A percentile compares a stretch with the other conserved stretches of the same genome.
These are phyloP conservation scores for Penicillium olsonii DNA, from an alignment of 2,329 filamentous ascomycete species.

Conservation along the genomic window DNA sequence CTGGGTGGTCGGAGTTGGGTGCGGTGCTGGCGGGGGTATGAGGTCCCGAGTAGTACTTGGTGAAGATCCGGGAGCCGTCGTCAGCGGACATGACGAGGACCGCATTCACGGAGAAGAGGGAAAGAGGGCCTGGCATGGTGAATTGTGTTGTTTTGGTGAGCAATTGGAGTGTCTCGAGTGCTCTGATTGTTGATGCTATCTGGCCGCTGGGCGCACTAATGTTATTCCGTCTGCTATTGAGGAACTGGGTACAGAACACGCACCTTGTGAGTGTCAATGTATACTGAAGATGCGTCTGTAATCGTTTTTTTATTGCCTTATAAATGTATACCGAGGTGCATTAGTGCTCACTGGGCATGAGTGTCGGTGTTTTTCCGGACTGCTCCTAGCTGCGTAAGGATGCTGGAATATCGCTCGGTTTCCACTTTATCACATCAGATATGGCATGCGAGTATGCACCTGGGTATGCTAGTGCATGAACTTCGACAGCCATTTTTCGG, in stretches of 20 bases:
- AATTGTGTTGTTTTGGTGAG: slow-evolving; percentile 15
- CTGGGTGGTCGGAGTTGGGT: slow-evolving; percentile 60
- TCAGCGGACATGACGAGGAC: slow-evolving; percentile 79
- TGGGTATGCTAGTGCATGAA: too few relatives aligned
- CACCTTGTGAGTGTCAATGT: not conserved
- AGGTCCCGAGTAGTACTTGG: slow-evolving; percentile 84
- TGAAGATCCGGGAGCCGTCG: slow-evolving; percentile 86
- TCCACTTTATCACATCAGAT: too few relatives aligned
- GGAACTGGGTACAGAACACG: not conserved
- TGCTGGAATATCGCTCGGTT: too few relatives aligned
- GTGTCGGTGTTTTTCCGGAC: too few relatives aligned
- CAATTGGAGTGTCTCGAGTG: slow-evolving; percentile 10
- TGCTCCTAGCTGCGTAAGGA: too few relatives aligned
- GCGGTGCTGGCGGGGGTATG: slow-evolving; percentile 63
- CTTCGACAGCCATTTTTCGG: too few relatives aligned
- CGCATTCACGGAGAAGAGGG: slow-evolving; percentile 74
- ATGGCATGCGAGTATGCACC: too few relatives aligned
- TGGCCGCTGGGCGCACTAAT: slow-evolving; percentile 28
- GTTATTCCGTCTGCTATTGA: slow-evolving; percentile 19
- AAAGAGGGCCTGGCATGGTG: slow-evolving; percentile 72
- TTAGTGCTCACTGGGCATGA: too few relatives aligned
- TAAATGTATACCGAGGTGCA: too few relatives aligned
- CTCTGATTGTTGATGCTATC: slow-evolving; percentile 25
- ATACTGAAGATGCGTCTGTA: not conserved
- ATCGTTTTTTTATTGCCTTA: too few relatives aligned